Conservation (phyloP, 164 flowering plant species). For the Annona cherimola region DNA sequence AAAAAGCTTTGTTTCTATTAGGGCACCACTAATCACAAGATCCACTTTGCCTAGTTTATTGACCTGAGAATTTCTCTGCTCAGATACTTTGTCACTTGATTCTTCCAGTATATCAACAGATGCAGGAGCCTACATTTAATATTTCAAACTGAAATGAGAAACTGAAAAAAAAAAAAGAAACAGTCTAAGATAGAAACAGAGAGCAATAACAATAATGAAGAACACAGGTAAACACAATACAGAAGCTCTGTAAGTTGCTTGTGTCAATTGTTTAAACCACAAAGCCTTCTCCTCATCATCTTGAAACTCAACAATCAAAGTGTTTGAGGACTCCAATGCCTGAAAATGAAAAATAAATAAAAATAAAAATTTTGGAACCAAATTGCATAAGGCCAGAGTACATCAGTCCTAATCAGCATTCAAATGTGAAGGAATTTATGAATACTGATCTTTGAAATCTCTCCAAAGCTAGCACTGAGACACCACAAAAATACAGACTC, state of each 20-base stretch:
- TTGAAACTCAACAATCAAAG: constrained; percentile 68
- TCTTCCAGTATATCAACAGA: constrained; percentile 53
- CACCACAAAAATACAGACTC: not conserved
- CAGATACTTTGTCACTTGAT: constrained; percentile 25
- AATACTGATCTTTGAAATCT: not conserved
- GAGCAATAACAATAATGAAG: not conserved
- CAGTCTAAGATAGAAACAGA: not conserved
- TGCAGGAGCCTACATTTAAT: constrained; percentile 56
- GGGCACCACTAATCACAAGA: constrained; percentile 74
- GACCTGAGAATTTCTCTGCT: constrained; percentile 28
- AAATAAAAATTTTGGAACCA: too few species aligned
- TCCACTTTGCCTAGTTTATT: constrained; percentile 51
- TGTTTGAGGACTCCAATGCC: constrained; percentile 91
- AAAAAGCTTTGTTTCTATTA: constrained; percentile 65
- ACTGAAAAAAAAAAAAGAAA: not conserved
- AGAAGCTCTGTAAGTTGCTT: constrained; percentile 89
- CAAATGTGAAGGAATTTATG: not conserved
- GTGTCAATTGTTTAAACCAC: constrained; percentile 79
- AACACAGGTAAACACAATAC: constrained; percentile 26
- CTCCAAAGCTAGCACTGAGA: not conserved
- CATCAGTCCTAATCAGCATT: too few species aligned
- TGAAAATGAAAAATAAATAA: constrained; percentile 15
- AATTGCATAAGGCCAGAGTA: not conserved
- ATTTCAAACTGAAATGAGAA: constrained; percentile 8
- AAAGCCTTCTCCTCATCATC: constrained; percentile 59